These are phyloP conservation scores for Paracoccidioides lutzii DNA, from an alignment of 2,329 filamentous ascomycete species.

Conservation along the genomic window DNA sequence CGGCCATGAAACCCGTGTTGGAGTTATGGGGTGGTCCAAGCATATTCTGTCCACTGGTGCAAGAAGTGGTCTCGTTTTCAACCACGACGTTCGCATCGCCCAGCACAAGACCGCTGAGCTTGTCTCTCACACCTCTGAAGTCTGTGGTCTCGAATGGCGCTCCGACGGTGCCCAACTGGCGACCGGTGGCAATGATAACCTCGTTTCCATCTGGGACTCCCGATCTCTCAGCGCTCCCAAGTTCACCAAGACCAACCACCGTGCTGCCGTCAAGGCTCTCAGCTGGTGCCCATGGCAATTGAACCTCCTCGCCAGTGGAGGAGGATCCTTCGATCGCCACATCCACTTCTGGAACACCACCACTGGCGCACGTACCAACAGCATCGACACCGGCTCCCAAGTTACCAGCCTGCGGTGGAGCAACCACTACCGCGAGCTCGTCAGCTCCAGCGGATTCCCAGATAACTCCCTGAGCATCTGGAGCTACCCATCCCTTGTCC, in stretches of 20 bases:
- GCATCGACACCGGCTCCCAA: conserved; percentile 95
- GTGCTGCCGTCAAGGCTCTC: conserved; percentile 93
- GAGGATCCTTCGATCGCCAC: conserved; percentile 89
- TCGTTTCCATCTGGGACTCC: conserved; percentile 98
- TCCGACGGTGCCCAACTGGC: conserved; percentile 92
- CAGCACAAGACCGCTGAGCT: conserved; percentile 98
- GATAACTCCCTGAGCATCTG: conserved; percentile 98
- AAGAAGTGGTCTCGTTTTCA: conserved; percentile 88
- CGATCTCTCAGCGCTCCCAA: conserved; percentile 86
- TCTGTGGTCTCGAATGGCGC: conserved; percentile 96
- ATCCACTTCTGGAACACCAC: conserved; percentile 99
- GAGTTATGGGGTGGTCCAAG: conserved; percentile 99
- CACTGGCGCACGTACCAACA: conserved; percentile 93
- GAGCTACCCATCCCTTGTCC: conserved; percentile 94
- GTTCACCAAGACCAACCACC: conserved; percentile 99
- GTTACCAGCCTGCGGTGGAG: conserved; percentile 95
- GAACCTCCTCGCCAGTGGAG: conserved; percentile 91
- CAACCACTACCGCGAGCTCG: conserved; percentile 93
- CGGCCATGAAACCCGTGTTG: conserved; percentile 89
- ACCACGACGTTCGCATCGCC: conserved; percentile 95
- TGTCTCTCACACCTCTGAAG: conserved; percentile 91
- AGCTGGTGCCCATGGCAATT: conserved; percentile 99
- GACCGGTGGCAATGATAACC: conserved; percentile 95
- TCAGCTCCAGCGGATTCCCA: conserved; percentile 95
- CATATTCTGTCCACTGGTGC: conserved; percentile 91